phyloP scores from a whole-genome alignment of 192 early-diverging fungal genomes.

The Rhizoclosmatium sp. region DNA sequence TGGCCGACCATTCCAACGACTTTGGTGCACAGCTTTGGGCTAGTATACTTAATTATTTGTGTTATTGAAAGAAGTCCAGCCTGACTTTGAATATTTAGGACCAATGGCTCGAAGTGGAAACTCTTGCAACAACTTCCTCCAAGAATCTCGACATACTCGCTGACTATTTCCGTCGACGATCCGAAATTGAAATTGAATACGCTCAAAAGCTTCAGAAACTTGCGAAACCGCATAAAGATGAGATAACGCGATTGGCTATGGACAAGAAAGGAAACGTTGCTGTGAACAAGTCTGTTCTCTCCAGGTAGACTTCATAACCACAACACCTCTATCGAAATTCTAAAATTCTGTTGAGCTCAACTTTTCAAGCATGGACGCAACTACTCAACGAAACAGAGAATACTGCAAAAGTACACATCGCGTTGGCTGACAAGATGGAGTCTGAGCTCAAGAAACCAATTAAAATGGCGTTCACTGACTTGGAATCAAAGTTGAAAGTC shows the following conservation, averaged over 20 bases:
- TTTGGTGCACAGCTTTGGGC: slow-evolving; percentile 31
- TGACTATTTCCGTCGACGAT: slow-evolving; percentile 48
- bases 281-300: slow-evolving; percentile 43
- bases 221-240: slow-evolving; percentile 47
- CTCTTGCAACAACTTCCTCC: slow-evolving; percentile 26
- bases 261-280: not conserved
- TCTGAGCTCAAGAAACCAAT: slow-evolving; percentile 45
- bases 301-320: slow-evolving; percentile 26
- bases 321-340: not conserved
- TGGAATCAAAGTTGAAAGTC: slow-evolving; percentile 41
- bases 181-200: slow-evolving; percentile 52
- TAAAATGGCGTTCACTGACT: slow-evolving; percentile 42
- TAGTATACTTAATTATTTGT: not conserved
- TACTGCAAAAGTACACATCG: slow-evolving; percentile 25
- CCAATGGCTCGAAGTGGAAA: slow-evolving; percentile 49
- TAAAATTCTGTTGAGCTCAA: slow-evolving; percentile 28
- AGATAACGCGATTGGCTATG: slow-evolving; percentile 22
- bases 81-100: slow-evolving; percentile 36
- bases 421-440: slow-evolving; percentile 43
- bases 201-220: slow-evolving; percentile 42
- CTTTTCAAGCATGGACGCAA: slow-evolving; percentile 43
- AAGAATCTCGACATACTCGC: slow-evolving; percentile 38
- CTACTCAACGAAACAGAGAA: slow-evolving; percentile 49
- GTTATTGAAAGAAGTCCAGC: not conserved
- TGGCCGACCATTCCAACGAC: not conserved